These are phyloP conservation scores for Rhizopogon salebrosus DNA, from an alignment of 768 basidiomycete species.

Conservation along the genomic window DNA sequence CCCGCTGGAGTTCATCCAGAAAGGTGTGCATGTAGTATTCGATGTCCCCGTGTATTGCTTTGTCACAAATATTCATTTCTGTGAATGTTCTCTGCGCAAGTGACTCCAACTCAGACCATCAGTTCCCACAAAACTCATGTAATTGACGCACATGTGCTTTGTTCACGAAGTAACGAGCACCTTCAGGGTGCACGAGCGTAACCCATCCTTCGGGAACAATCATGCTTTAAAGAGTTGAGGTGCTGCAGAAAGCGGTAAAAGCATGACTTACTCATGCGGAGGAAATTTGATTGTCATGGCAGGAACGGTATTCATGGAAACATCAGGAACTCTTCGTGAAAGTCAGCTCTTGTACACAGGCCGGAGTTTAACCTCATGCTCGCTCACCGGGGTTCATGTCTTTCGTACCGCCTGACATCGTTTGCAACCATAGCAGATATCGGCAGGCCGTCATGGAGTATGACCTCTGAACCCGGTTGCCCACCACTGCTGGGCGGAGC, in stretches of 20 bases:
- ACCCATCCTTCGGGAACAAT: constrained; percentile 15
- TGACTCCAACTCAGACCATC: too few relatives aligned
- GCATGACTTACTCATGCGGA: background rate
- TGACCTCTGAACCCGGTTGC: too few relatives aligned
- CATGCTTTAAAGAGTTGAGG: background rate
- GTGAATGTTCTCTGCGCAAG: too few relatives aligned
- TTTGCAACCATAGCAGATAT: constrained; percentile 3
- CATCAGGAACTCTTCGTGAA: background rate
- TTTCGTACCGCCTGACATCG: constrained; percentile 12
- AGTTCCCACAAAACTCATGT: too few relatives aligned
- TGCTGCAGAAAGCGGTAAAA: background rate
- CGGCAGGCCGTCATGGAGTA: background rate
- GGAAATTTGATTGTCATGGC: constrained; percentile 4
- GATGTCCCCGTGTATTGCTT: too few relatives aligned
- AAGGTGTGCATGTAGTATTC: too few relatives aligned
- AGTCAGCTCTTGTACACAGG: background rate
- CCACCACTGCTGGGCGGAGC: too few relatives aligned
- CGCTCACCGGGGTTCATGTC: background rate
- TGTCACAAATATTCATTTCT: too few relatives aligned
- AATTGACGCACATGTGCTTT: too few relatives aligned
- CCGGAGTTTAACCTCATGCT: too few relatives aligned
- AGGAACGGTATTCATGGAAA: background rate
- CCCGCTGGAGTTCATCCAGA: too few relatives aligned
- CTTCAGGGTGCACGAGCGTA: constrained; percentile 10
- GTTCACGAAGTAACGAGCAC: too few relatives aligned